Evolutionary conservation across 139 green algal genomes (phyloP).

Genomic region (Chlorella sp.): DNA sequence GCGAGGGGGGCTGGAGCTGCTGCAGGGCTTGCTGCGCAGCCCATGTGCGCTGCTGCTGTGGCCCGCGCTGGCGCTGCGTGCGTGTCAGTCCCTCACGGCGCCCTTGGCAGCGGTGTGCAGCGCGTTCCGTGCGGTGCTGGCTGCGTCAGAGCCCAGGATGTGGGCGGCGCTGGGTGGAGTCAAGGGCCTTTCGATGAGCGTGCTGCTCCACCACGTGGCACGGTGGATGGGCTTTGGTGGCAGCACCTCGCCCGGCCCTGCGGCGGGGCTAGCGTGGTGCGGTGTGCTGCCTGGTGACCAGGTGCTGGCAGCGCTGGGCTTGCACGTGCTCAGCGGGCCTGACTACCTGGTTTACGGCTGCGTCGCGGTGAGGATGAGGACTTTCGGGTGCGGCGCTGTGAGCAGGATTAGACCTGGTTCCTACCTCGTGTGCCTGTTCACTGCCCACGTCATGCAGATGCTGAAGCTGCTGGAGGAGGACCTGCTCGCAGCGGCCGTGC

Average conservation of each 20-base stretch:
- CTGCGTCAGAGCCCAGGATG: not conserved
- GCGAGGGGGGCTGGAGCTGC: not conserved
- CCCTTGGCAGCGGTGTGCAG: not conserved
- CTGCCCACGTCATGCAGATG: too few relatives aligned
- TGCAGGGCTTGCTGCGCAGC: not conserved
- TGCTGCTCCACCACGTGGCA: not conserved
- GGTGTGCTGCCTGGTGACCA: not conserved
- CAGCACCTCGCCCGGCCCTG: not conserved
- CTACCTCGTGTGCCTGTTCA: too few relatives aligned
- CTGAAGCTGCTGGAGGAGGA: too few relatives aligned
- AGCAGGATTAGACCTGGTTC: too few relatives aligned
- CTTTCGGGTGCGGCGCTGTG: too few relatives aligned
- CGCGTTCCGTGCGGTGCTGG: not conserved
- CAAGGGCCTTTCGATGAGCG: not conserved
- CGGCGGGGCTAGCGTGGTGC: not conserved
- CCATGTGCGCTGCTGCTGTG: not conserved
- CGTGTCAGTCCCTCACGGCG: not conserved
- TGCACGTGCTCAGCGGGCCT: not conserved
- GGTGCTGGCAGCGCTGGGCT: not conserved
- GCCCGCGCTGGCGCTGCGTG: not conserved
- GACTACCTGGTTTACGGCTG: not conserved
- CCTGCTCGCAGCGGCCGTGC: too few relatives aligned
- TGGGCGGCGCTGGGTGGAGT: not conserved
- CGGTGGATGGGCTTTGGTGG: not conserved
- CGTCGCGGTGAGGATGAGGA: not conserved